Evolutionary conservation across 495 filamentous ascomycete species (phyloP).

Genomic region (Aspergillus baeticus): DNA sequence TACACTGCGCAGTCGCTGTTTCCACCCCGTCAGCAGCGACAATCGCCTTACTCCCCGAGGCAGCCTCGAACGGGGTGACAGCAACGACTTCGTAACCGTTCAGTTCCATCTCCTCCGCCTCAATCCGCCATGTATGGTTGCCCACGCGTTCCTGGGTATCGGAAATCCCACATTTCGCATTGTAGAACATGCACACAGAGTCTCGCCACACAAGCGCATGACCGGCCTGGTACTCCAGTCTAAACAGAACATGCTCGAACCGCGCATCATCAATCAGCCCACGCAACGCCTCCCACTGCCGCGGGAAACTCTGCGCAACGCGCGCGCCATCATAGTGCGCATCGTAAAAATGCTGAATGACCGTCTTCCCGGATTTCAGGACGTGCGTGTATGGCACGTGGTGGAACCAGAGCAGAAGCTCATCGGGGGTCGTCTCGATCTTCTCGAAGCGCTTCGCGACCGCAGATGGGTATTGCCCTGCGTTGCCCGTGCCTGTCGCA

Average conservation of each 20-base stretch:
- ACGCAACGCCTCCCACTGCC: slow-evolving; percentile 51
- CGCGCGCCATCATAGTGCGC: slow-evolving; percentile 65
- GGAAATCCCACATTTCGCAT: slow-evolving; percentile 56
- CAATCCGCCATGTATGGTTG: slow-evolving; percentile 60
- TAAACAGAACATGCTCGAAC: slow-evolving; percentile 56
- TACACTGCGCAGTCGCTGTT: too few species aligned
- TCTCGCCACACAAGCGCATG: slow-evolving; percentile 74
- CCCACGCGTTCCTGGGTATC: slow-evolving; percentile 56
- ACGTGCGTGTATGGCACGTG: slow-evolving; percentile 67
- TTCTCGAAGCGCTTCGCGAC: slow-evolving; percentile 56
- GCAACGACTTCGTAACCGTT: slow-evolving; percentile 43
- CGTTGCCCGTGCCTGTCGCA: slow-evolving; percentile 61
- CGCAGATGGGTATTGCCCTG: slow-evolving; percentile 65
- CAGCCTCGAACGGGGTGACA: slow-evolving; percentile 41
- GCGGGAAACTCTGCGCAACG: slow-evolving; percentile 56
- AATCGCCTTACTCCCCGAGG: slow-evolving; percentile 13
- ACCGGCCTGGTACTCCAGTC: slow-evolving; percentile 62
- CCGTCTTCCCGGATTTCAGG: slow-evolving; percentile 63
- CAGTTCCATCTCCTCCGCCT: slow-evolving; percentile 62
- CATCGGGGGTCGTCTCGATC: slow-evolving; percentile 63
- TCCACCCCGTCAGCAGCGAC: too few species aligned
- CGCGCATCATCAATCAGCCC: slow-evolving; percentile 59
- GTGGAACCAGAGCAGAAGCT: slow-evolving; percentile 74
- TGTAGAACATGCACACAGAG: slow-evolving; percentile 59
- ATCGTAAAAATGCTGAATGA: slow-evolving; percentile 77